Conservation (phyloP, 2,329 filamentous ascomycete genomes). For the Claviceps maximensis region DNA sequence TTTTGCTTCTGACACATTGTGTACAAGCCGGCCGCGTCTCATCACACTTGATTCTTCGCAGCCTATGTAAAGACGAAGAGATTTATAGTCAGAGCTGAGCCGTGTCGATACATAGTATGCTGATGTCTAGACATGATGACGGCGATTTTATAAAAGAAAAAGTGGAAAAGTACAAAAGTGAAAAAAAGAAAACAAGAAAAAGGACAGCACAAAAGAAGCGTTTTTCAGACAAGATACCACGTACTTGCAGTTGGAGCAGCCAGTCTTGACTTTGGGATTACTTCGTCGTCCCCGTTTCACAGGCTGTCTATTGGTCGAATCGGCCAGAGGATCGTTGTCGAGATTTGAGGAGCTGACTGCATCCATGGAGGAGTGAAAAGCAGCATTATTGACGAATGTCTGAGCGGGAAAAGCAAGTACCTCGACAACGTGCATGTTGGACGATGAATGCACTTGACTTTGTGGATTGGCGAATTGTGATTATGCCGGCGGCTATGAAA, state of each 20-base stretch:
- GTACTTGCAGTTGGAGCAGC: slow-evolving; percentile 56
- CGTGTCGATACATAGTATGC: background rate
- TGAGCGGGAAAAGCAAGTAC: background rate
- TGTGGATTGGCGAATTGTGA: too few species aligned
- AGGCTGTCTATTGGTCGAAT: background rate
- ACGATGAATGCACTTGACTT: background rate
- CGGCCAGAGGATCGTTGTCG: background rate
- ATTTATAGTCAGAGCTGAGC: background rate
- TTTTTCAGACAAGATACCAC: slow-evolving; percentile 20
- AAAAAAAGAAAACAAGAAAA: background rate
- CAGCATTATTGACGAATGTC: background rate
- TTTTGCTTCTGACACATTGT: slow-evolving; percentile 46
- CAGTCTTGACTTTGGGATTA: slow-evolving; percentile 52
- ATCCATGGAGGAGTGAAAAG: background rate
- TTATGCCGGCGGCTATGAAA: background rate
- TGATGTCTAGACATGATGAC: background rate
- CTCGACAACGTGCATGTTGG: background rate
- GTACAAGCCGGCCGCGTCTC: slow-evolving; percentile 47
- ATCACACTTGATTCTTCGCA: slow-evolving; percentile 53
- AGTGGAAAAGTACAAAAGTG: background rate
- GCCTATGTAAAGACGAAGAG: slow-evolving; percentile 23
- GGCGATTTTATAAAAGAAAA: background rate
- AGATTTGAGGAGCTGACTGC: background rate
- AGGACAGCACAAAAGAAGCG: too few species aligned
- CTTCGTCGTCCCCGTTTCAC: slow-evolving; percentile 36